Conservation (phyloP, 192 early-diverging fungal genomes). For the Kickxella alabastrina region DNA sequence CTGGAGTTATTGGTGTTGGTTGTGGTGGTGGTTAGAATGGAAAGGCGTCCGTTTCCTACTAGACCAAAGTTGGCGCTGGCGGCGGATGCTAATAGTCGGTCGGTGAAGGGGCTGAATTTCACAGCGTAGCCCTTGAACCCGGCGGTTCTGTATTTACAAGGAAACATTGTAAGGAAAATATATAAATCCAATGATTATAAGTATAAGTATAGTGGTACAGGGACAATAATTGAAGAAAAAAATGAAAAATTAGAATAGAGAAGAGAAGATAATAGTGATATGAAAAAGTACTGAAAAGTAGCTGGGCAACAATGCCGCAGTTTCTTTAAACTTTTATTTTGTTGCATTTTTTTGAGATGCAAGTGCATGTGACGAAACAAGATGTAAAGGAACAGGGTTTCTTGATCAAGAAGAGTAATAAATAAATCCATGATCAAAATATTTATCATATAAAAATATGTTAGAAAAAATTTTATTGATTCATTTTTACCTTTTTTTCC, state of each 20-base stretch:
- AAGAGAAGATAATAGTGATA: background rate
- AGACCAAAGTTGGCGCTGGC: conserved; percentile 94
- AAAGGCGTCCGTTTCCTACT: conserved; percentile 91
- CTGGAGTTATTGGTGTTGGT: conserved; percentile 19
- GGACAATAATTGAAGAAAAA: too few relatives aligned
- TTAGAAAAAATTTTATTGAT: background rate
- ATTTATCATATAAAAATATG: too few relatives aligned
- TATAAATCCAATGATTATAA: too few relatives aligned
- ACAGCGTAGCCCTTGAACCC: conserved; percentile 92
- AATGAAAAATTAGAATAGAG: background rate
- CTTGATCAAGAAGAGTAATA: background rate
- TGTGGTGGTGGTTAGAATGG: conserved; percentile 55
- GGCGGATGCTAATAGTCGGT: conserved; percentile 80
- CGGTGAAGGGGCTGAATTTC: conserved; percentile 94
- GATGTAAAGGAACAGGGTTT: background rate
- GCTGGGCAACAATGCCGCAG: too few relatives aligned
- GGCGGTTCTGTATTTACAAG: conserved; percentile 68
- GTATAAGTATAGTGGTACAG: too few relatives aligned
- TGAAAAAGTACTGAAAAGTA: background rate
- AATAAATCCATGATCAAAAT: too few relatives aligned
- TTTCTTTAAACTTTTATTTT: too few relatives aligned
- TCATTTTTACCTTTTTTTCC: background rate
- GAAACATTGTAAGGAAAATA: too few relatives aligned
- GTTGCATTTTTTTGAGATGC: too few relatives aligned
- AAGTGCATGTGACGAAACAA: too few relatives aligned